Base-by-base conservation (phyloP, 352 stramenopile genomes). In the Lagenidium giganteum region DNA sequence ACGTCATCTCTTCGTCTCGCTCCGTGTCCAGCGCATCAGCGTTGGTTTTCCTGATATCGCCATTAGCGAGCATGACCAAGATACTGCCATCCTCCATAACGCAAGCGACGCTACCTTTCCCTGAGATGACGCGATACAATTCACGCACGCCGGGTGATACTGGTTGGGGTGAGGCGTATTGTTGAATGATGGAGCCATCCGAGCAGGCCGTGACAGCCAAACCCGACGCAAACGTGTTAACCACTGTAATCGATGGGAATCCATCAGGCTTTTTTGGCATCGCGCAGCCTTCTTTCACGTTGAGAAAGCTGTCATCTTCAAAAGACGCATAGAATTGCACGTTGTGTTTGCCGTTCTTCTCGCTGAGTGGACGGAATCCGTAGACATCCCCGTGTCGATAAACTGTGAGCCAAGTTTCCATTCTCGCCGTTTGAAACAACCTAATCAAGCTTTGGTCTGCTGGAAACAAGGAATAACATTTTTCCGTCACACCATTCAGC, bases 391-490 rank as follows among this genome's bases (percentile, higher is more conserved):
- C 57, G 37, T 69, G 39, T 4, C 72, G 73, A 21, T 83, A 75
- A n/a, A 91, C 67, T 20, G 53, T 86, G 32, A 91, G 64, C 79
- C 79, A 88, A 24, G 53, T 35, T 14, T 61, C 40, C 5, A 60
- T 58, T 3, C 55, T 53, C 3, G 67, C 56, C 1, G 61, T 80
- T 25, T 83, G 66, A 24, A 62, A 66, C 14, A 89, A 26, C 9
- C 60, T 57, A 4, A 89, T 51, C 22, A 89, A 47, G 23, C 70
- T 85, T 32, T 89, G 79, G 36, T 92, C 77, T 4, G 72, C 70
- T 25, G 79, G 77, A 39, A 73, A 89, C 29, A 83, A 61, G 28
- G 67, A 55, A 24, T 55, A 76, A 17, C 48, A 72, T 35, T 80
- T 67, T 29, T 75, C 68, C 3, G 59, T 45, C 2, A 90, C 45